Percentiles rank a stretch among this genome's conserved stretches.
Evolutionary conservation across 805 yeast species (phyloP).

Genomic region (Sugiyamaella chiloensis): DNA sequence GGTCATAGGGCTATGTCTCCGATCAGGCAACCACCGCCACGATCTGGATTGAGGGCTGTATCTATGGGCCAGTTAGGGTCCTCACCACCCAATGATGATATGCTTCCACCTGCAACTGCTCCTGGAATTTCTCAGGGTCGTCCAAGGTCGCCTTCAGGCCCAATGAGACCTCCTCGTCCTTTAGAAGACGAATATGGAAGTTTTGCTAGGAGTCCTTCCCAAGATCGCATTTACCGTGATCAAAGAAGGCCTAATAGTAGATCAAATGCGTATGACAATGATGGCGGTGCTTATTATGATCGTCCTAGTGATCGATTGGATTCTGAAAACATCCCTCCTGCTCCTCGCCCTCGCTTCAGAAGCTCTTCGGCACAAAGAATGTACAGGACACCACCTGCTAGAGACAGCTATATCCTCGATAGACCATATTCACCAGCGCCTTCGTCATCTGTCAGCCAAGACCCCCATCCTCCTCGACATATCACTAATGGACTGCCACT

Average conservation of each 20-base stretch:
- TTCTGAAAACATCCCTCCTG: slow-evolving; percentile 2
- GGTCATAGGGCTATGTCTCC: background rate
- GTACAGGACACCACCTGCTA: slow-evolving; percentile 7
- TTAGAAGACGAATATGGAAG: background rate
- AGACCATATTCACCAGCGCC: slow-evolving; percentile 14
- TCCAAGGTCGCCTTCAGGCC: slow-evolving; percentile 1
- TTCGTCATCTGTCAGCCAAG: slow-evolving; percentile 11
- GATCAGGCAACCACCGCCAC: background rate
- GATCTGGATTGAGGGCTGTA: background rate
- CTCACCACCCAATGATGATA: too few species aligned
- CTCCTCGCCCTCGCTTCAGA: background rate
- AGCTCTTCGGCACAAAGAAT: slow-evolving; percentile 5
- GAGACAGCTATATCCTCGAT: slow-evolving; percentile 4
- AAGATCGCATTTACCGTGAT: background rate
- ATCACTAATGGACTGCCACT: slow-evolving; percentile 1
- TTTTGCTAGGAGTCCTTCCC: background rate
- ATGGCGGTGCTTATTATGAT: background rate
- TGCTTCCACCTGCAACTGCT: background rate
- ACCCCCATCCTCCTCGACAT: slow-evolving; percentile 13
- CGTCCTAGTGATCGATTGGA: background rate
- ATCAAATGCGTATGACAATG: background rate
- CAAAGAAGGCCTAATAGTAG: background rate
- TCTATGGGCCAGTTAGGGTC: slow-evolving; percentile 4
- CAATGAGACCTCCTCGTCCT: background rate
- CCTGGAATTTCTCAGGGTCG: background rate